These are phyloP conservation scores for Lachancea mirantina DNA, from an alignment of 805 yeast genomes.

Conservation along the genomic window DNA sequence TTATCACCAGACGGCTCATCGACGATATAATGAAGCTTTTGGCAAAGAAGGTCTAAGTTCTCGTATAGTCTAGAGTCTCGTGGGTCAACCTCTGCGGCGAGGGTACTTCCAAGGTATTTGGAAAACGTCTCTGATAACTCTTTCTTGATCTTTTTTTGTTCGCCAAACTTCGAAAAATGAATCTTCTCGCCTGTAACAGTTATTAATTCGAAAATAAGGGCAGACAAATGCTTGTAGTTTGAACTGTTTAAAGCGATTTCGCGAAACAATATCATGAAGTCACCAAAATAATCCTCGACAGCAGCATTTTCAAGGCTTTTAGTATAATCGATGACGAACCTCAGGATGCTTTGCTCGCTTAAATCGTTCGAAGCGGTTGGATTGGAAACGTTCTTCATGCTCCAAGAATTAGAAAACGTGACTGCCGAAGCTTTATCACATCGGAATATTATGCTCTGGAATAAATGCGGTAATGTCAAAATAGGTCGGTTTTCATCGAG, in stretches of 20 bases:
- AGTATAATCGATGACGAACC: slow-evolving; percentile 55
- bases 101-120: slow-evolving; percentile 30
- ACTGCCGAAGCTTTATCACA: slow-evolving; percentile 18
- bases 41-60: slow-evolving; percentile 15
- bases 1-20: slow-evolving; percentile 43
- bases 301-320: slow-evolving; percentile 66
- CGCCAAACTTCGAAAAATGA: slow-evolving; percentile 52
- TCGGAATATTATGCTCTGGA: slow-evolving; percentile 34
- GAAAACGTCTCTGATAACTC: slow-evolving; percentile 44
- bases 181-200: slow-evolving; percentile 50
- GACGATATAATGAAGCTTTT: slow-evolving; percentile 15
- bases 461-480: slow-evolving; percentile 59
- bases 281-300: slow-evolving; percentile 69
- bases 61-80: slow-evolving; percentile 12
- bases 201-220: slow-evolving; percentile 47
- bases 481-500: slow-evolving; percentile 81
- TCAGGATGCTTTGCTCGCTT: slow-evolving; percentile 38
- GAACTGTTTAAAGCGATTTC: slow-evolving; percentile 45
- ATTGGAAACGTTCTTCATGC: slow-evolving; percentile 6
- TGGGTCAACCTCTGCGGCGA: slow-evolving; percentile 20
- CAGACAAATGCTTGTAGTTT: slow-evolving; percentile 42
- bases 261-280: slow-evolving; percentile 50
- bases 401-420: slow-evolving; percentile 16
- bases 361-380: slow-evolving; percentile 45
- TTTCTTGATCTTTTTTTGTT: slow-evolving; percentile 49